A percentile compares a stretch with the other conserved stretches of the same genome.
These are phyloP conservation scores for Thielaviopsis ethacetica DNA, from an alignment of 2,329 filamentous ascomycete genomes.

Conservation along the genomic window DNA sequence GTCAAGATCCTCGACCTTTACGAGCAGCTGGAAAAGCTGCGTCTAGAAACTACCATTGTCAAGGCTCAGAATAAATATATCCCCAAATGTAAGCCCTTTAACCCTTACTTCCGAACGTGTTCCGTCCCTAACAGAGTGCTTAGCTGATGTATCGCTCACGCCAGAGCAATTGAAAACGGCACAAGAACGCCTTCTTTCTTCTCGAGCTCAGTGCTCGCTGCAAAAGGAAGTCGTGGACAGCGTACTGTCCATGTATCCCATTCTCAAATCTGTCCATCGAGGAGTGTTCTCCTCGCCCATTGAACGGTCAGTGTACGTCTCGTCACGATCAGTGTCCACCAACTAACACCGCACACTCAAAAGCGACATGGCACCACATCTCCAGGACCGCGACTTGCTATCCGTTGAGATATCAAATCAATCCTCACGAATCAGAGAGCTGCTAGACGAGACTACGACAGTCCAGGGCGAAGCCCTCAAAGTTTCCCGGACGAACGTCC, in stretches of 20 bases:
- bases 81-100: constrained; percentile 10
- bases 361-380: constrained; percentile 50
- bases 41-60: constrained; percentile 55
- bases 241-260: constrained; percentile 56
- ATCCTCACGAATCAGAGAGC: constrained; percentile 32
- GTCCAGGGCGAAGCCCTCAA: constrained; percentile 42
- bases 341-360: constrained; percentile 5
- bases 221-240: constrained; percentile 52
- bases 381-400: constrained; percentile 51
- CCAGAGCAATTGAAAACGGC: constrained; percentile 38
- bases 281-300: constrained; percentile 45
- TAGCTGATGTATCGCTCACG: constrained; percentile 20
- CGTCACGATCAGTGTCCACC: neutral
- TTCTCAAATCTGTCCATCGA: constrained; percentile 60
- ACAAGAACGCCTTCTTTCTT: constrained; percentile 51
- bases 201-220: constrained; percentile 52
- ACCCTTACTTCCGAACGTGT: neutral
- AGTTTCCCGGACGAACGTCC: constrained; percentile 42
- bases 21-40: constrained; percentile 53
- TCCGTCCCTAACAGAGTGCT: neutral
- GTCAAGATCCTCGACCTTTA: constrained; percentile 50
- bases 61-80: constrained; percentile 21
- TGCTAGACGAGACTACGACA: constrained; percentile 35
- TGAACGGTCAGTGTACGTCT: constrained; percentile 40
- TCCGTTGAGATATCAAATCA: constrained; percentile 47